Conservation (phyloP, 164 flowering plant genomes). For the Echeveria elegans region DNA sequence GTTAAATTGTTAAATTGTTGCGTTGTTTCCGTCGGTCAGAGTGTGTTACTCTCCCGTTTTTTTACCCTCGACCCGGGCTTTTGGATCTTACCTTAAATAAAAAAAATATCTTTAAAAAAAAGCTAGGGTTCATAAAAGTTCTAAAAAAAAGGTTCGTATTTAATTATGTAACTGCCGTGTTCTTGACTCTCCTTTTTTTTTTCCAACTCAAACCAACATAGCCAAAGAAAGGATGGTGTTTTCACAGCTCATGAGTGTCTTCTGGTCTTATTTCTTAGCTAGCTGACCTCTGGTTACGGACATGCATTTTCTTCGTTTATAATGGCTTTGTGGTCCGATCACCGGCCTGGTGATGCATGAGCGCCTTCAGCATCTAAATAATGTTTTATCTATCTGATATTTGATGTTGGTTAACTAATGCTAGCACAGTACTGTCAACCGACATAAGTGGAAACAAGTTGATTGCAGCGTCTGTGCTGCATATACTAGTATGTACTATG, state of each 20-base stretch:
- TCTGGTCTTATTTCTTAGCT: neutral
- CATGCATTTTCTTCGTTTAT: constrained; percentile 98
- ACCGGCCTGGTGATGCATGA: constrained; percentile 99
- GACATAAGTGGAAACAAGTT: neutral
- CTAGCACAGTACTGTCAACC: neutral
- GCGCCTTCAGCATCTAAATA: constrained; percentile 19
- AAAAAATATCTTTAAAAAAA: too few species aligned
- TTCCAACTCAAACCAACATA: neutral
- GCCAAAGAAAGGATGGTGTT: neutral
- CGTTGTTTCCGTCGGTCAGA: too few species aligned
- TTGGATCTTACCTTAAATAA: too few species aligned
- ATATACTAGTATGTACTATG: neutral
- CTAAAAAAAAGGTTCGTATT: neutral
- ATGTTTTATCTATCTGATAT: neutral
- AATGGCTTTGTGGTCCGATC: constrained; percentile 98
- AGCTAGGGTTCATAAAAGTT: too few species aligned
- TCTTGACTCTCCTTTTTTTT: neutral
- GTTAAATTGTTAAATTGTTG: too few species aligned
- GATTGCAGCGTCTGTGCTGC: neutral
- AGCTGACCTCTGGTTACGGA: constrained; percentile 13
- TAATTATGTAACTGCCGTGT: neutral
- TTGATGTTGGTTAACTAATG: neutral
- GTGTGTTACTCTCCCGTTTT: too few species aligned
- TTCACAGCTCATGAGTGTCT: neutral
- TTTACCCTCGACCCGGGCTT: too few species aligned